phyloP scores from a whole-genome alignment of 805 yeast species.

The Nakazawaea pomicola region DNA sequence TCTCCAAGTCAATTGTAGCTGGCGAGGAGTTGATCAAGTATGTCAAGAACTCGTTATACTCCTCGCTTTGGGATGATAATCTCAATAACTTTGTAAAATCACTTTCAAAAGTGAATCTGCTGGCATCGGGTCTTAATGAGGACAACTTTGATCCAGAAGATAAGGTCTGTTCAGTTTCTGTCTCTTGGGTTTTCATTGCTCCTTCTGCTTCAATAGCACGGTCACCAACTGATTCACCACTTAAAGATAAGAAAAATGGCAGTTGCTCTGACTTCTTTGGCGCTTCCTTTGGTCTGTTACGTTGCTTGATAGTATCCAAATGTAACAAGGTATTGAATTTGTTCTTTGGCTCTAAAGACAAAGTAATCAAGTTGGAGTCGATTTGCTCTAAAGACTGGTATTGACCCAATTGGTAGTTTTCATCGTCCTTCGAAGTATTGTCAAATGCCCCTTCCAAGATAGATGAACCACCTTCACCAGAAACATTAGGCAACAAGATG shows the following conservation, averaged over 20 bases:
- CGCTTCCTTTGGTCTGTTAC: constrained; percentile 88
- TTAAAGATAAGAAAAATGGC: constrained; percentile 70
- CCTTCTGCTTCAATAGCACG: constrained; percentile 50
- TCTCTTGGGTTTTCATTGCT: constrained; percentile 15
- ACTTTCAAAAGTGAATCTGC: constrained; percentile 56
- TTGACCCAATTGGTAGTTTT: constrained; percentile 22
- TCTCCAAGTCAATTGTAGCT: constrained; percentile 76
- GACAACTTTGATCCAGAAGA: constrained; percentile 30
- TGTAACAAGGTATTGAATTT: constrained; percentile 77
- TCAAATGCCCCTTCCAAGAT: constrained; percentile 77
- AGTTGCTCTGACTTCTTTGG: constrained; percentile 80
- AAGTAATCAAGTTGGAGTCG: constrained; percentile 56
- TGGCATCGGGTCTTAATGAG: constrained; percentile 24
- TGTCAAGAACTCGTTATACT: constrained; percentile 47
- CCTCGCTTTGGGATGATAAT: constrained; percentile 28
- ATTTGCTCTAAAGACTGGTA: constrained; percentile 62
- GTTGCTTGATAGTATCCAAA: constrained; percentile 74
- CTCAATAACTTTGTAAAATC: constrained; percentile 64
- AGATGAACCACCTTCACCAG: constrained; percentile 73
- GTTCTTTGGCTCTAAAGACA: constrained; percentile 71
- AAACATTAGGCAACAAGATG: constrained; percentile 63
- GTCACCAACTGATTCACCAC: constrained; percentile 68
- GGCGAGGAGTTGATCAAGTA: constrained; percentile 64
- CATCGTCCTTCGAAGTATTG: constrained; percentile 30
- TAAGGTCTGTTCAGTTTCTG: constrained; percentile 22